Base-by-base conservation (phyloP, 2,329 filamentous ascomycete genomes). In the Aureobasidium uvarum region DNA sequence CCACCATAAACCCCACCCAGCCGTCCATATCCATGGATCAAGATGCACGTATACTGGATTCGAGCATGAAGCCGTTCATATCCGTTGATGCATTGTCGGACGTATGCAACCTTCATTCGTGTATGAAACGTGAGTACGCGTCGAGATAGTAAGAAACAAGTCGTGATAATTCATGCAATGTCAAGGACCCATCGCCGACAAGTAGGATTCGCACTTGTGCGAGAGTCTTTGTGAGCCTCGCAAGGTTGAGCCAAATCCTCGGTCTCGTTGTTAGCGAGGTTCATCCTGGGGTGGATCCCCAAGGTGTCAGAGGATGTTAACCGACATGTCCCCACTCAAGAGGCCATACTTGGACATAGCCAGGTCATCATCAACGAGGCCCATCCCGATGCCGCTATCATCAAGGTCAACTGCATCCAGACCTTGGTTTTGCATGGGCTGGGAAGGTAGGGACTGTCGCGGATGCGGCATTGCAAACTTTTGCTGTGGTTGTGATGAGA, bases 311-410 rank as follows among this genome's bases (percentile, higher is more conserved):
- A 64, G 60, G 41, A 54, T n/a, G 13, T 64, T 64, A n/a, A 64
- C 50, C 14, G 48, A 41, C 60, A 64, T 55, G 28, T 54, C 38
- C 13, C 48, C 50, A 5, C 38, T 41, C 60, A 54, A 46, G 50
- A 68, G 36, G 10, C 66, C 64, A 41, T 67, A 68, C 38, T 67
- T 68, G 52, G 67, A 43, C 45, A 69, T 54, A 16, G 50, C 66
- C 38, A 74, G 64, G 23, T 75, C 71, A 16, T 76, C 75, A 28
- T 77, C 74, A 66, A 74, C 72, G 31, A 77, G 66, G 36, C 68
- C 69, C 73, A 77, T 74, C 28, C 74, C 75, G 46, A 77, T 77
- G 23, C 75, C 75, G 54, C 73, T 75, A 67, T 77, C 75, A 64
- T 77, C 75, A 33, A 77, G 70, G 66, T 77, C 74, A 7, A 70